Conservation (phyloP, 164 flowering plant species). For the Liriodendron chinense region DNA sequence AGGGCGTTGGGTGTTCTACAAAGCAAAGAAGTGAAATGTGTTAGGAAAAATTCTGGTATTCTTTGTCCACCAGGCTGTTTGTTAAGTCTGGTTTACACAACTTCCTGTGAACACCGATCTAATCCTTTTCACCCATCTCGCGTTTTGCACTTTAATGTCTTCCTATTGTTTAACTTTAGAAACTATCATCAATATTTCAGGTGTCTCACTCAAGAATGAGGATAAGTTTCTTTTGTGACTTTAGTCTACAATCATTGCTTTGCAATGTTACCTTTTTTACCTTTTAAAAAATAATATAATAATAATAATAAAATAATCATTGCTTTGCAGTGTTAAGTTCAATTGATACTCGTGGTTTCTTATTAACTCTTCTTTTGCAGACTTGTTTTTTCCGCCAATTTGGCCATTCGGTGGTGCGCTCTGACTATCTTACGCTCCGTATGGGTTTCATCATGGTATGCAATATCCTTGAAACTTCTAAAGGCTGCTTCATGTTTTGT, state of each 20-base stretch:
- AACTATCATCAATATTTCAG: background rate
- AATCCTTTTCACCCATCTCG: too few species aligned
- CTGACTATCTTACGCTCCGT: slow-evolving; percentile 89
- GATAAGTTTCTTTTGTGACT: background rate
- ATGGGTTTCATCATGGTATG: slow-evolving; percentile 83
- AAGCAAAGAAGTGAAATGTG: too few species aligned
- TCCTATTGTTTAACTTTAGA: background rate
- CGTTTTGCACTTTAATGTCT: background rate
- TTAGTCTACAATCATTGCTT: background rate
- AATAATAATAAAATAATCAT: too few species aligned
- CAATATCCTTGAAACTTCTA: slow-evolving; percentile 4
- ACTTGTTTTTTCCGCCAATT: slow-evolving; percentile 95
- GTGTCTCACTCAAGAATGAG: background rate
- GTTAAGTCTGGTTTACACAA: too few species aligned
- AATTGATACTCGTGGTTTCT: background rate
- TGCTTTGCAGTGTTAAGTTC: background rate
- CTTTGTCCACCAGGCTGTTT: too few species aligned
- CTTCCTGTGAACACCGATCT: too few species aligned
- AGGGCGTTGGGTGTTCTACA: too few species aligned
- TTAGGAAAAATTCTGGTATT: too few species aligned
- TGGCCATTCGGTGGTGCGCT: slow-evolving; percentile 81
- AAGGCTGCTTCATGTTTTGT: background rate
- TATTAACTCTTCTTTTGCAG: slow-evolving; percentile 31
- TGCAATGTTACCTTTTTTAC: background rate
- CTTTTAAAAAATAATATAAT: too few species aligned